Percentiles rank a stretch among this genome's conserved stretches.
Conservation (phyloP, 2,329 filamentous ascomycete species). For the Knufia petricola region DNA sequence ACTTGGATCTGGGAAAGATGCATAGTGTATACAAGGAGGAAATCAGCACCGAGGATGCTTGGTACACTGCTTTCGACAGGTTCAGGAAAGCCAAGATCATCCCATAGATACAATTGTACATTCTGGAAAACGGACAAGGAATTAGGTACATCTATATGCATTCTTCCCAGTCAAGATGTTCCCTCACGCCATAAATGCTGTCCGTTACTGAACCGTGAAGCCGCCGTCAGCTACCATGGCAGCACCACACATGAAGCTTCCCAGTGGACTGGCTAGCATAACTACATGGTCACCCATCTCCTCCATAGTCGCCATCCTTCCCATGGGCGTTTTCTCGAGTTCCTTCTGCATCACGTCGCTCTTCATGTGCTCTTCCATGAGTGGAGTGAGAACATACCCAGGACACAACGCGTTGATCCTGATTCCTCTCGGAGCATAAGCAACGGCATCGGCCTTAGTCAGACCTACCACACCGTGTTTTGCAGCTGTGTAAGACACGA, state of each 20-base stretch:
- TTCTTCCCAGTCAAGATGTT: too few species aligned
- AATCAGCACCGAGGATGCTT: conserved; percentile 18
- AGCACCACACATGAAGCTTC: conserved; percentile 44
- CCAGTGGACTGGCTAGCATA: conserved; percentile 44
- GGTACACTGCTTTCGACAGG: conserved; percentile 23
- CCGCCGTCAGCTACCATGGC: conserved; percentile 25
- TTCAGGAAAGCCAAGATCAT: conserved; percentile 21
- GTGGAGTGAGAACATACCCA: conserved; percentile 25
- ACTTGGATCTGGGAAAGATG: conserved; percentile 20
- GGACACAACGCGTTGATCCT: conserved; percentile 55
- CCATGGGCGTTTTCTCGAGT: conserved; percentile 38
- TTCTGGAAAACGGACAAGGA: too few species aligned
- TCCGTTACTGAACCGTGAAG: conserved; percentile 17
- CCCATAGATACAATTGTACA: conserved; percentile 8
- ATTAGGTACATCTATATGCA: too few species aligned
- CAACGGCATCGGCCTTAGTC: conserved; percentile 45
- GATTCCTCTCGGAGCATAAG: conserved; percentile 43
- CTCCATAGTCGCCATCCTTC: conserved; percentile 40
- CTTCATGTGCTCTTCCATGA: conserved; percentile 5
- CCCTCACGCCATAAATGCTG: too few species aligned
- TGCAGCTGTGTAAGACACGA: conserved; percentile 12
- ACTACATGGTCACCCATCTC: conserved; percentile 47
- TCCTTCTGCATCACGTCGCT: conserved; percentile 25
- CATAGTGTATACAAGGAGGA: conserved; percentile 19
- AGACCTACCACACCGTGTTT: conserved; percentile 26